Evolutionary conservation across 2,329 filamentous ascomycete genomes (phyloP), one percentile per base, ranked within the genome.

Genomic region (Raffaelea ambrosiae): DNA sequence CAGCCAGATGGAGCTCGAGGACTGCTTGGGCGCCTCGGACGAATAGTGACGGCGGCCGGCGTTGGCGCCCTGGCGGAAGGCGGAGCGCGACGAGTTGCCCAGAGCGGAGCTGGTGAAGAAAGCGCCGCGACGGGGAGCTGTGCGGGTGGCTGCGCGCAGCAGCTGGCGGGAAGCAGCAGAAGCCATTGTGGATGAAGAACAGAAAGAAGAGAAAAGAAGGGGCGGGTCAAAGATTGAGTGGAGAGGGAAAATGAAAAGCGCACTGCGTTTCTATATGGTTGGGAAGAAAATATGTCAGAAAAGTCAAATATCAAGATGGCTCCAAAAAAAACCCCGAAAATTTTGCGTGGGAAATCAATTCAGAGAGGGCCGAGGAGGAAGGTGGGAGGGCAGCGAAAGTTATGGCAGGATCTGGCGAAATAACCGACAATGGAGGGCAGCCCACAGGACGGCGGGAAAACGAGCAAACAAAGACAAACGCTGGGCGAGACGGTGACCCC

Each of bases 1-100:
- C 58, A 83, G 62, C 55, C 79, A 70, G 44, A 66, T 56, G 29
- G 66, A 68, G 46, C 43, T 47, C 14, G 67, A 68, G 49, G 72
- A 70, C 54, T 71, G 67, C 65, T 77, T 72, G 58, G 72, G 67
- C 47, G 79, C 69, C 67, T 81, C 82, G 48, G 85, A 84, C 40
- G 89, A 84, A 71, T 94, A 95, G 67, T 82, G 83, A 56, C 88
- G 86, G 57, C 83, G 85, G 60, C 80, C 80, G 60, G 53, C 53
- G n/a, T 36, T 39, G 44, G 42, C 46, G 26, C 84, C 76, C 62
- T 83, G 80, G 66, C 84, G 85, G 74, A 89, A 83, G 57, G 79
- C 76, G 59, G 84, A 78, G 57, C 84, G 79, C 47, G 77, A 74
- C 41, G 75, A 72, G 48, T 75, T 71, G 55, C 72, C 69, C 63